phyloP scores from a whole-genome alignment of 176 grass and related monocot species.

The Puya raimondii region DNA sequence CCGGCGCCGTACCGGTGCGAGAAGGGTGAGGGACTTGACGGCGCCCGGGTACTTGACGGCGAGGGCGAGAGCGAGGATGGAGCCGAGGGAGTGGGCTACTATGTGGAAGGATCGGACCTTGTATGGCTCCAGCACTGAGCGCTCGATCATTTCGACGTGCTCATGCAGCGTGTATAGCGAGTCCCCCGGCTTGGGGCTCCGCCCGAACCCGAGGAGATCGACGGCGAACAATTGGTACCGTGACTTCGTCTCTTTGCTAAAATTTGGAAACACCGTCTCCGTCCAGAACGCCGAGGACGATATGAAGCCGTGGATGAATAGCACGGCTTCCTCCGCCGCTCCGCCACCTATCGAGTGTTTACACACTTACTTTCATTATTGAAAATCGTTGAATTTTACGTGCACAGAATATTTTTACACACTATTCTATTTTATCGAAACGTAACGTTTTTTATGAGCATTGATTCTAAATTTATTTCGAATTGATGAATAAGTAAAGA shows the following conservation, averaged over 20 bases:
- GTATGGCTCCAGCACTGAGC: constrained; percentile 48
- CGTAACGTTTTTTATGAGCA: too few species aligned
- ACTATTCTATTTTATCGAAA: too few species aligned
- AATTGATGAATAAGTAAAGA: not conserved
- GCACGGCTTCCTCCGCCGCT: constrained; percentile 40
- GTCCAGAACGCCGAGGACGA: constrained; percentile 75
- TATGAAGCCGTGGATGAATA: constrained; percentile 77
- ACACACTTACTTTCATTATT: too few species aligned
- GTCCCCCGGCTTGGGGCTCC: constrained; percentile 68
- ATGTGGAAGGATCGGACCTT: constrained; percentile 50
- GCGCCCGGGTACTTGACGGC: constrained; percentile 49
- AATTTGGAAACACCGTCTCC: constrained; percentile 59
- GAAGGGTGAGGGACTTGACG: constrained; percentile 26
- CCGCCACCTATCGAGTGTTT: not conserved
- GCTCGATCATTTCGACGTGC: constrained; percentile 67
- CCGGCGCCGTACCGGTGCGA: not conserved
- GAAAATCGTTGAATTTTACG: too few species aligned
- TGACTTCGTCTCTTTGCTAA: constrained; percentile 29
- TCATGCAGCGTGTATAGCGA: constrained; percentile 62
- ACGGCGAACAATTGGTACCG: constrained; percentile 47
- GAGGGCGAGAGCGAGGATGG: constrained; percentile 58
- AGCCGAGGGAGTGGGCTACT: constrained; percentile 63
- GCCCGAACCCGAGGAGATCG: constrained; percentile 65
- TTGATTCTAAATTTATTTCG: not conserved
- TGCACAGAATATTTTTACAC: too few species aligned